These are phyloP conservation scores for Colletotrichum sp. DNA, from an alignment of 2,329 filamentous ascomycete species.

Conservation along the genomic window DNA sequence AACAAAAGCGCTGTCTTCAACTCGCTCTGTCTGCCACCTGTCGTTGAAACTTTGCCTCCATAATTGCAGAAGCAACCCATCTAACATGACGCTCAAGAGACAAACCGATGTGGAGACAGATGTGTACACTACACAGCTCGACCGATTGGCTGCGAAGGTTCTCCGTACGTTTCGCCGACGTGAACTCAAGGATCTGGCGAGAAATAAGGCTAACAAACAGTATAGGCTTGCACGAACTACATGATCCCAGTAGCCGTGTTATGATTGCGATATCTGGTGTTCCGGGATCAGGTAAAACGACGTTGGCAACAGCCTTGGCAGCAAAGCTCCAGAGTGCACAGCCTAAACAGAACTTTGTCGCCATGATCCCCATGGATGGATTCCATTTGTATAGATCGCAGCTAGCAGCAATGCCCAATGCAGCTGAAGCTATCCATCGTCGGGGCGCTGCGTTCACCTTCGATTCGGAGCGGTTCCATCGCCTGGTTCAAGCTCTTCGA, in stretches of 20 bases:
- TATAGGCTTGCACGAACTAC: not conserved
- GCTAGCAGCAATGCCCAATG: not conserved
- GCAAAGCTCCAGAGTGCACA: not conserved
- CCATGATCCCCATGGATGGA: not conserved
- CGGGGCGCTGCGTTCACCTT: not conserved
- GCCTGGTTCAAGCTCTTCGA: not conserved
- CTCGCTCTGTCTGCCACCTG: too few species aligned
- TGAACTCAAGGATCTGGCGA: rapidly evolving
- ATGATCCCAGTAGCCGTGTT: not conserved
- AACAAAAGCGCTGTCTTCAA: not conserved
- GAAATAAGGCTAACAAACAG: not conserved
- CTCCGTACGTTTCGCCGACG: not conserved
- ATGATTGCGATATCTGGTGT: not conserved
- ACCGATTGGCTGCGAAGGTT: not conserved
- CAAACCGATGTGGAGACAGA: not conserved
- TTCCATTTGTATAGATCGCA: not conserved
- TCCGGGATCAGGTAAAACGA: not conserved
- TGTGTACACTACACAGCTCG: not conserved
- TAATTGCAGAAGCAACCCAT: not conserved
- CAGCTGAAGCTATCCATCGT: not conserved
- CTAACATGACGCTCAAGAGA: not conserved
- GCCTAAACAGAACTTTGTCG: not conserved
- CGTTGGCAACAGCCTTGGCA: not conserved
- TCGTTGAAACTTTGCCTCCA: too few species aligned
- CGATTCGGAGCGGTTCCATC: not conserved